Base-by-base conservation (phyloP, 176 grass and related monocot genomes). In the Cymbopogon citratus region DNA sequence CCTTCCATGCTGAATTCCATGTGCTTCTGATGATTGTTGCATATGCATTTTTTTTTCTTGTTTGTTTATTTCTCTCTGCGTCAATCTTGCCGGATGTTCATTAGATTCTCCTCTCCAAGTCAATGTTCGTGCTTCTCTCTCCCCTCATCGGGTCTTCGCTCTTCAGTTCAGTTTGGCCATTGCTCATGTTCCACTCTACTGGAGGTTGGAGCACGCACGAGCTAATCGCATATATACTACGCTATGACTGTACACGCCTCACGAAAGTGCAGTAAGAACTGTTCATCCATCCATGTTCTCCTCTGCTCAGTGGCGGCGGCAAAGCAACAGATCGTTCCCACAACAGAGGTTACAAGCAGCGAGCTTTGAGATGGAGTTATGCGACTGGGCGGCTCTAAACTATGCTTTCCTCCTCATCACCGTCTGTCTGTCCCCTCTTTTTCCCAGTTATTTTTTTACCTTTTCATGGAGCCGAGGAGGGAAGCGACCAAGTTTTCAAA, bases 401-500 rank as follows among this genome's bases (percentile, higher is more conserved):
- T 19, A n/a, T 15, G 2, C 18, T 51, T 49, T 26, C n/a, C 60
- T 48, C 46, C 73, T 67, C 29, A 78, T n/a, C 78, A 78, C 73
- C n/a, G 2, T 64, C 73, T 51, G 48, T 60, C n/a, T 41, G 57
- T 49, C 78, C 74, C 66, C 16, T 9, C 69, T 7, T 1, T 49
- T 60, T 73, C 18, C 15, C 70, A 73, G 9, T 61, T 46, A 70
- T 73, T 62, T 62, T 39, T 61, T 52, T 62, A 54, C 54, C 62
- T 69, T 75, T 60, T 81, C 40, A 60, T 41, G 81, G 69, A 51
- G 74, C 49, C 71, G 89, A 75, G 71, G 25, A 38, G 45, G 29
- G 72, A 81, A 81, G 48, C 31, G 25, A 70, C 82, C 80, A 85
- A 79, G 61, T 78, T 91, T 92, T 89, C 85, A 87, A 76, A 82